Evolutionary conservation across 768 basidiomycete genomes (phyloP).

Genomic region (Clavaria fumosa): DNA sequence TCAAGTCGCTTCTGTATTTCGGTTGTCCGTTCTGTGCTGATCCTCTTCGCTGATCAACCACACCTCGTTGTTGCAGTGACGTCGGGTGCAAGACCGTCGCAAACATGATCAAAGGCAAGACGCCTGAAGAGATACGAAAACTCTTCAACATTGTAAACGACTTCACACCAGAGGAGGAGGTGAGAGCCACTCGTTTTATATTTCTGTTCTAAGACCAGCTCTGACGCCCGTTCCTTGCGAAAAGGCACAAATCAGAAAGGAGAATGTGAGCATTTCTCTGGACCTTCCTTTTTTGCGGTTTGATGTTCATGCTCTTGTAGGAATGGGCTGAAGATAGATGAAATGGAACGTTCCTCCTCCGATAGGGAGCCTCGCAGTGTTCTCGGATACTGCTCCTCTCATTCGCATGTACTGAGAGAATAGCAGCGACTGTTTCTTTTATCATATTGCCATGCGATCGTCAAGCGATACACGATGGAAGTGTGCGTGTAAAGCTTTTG

Average conservation of each 20-base stretch:
- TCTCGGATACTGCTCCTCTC: no score
- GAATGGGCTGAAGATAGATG: constrained; percentile 93
- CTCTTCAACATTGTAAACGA: constrained; percentile 97
- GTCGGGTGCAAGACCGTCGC: constrained; percentile 98
- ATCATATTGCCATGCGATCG: no score
- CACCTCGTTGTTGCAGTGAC: no score
- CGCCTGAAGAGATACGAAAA: constrained; percentile 97
- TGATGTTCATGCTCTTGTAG: constrained; percentile 24
- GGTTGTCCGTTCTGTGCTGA: constrained; percentile 19
- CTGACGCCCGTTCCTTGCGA: constrained; percentile 7
- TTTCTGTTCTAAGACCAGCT: constrained; percentile 8
- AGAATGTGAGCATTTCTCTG: constrained; percentile 56
- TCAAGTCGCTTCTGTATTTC: constrained; percentile 96
- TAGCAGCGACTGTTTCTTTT: no score
- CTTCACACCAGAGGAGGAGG: constrained; percentile 99
- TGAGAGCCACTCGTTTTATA: constrained; percentile 18
- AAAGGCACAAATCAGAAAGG: constrained; percentile 97
- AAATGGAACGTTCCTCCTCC: no score
- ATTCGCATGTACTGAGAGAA: no score
- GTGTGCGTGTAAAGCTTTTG: no score
- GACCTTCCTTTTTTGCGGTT: constrained; percentile 4
- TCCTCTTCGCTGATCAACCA: constrained; percentile 3
- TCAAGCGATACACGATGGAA: no score
- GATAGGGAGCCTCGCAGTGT: no score
- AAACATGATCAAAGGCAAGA: constrained; percentile 99